Evolutionary conservation across 73 alveolate species (phyloP).

Genomic region (Tetrahymena thermophila): DNA sequence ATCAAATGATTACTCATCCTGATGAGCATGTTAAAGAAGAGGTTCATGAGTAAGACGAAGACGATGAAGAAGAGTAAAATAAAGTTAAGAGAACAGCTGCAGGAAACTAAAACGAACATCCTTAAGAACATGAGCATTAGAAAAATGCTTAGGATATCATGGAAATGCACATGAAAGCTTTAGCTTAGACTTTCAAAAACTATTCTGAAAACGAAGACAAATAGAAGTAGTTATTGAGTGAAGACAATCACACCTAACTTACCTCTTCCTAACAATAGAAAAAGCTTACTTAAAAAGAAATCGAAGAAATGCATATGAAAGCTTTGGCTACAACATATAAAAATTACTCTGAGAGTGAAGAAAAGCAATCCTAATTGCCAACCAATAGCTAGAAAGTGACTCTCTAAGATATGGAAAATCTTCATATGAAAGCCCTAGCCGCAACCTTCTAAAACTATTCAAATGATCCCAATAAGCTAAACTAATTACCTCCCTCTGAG

Average conservation of each 20-base stretch:
- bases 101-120: background rate
- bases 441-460: background rate
- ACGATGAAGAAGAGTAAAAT: background rate
- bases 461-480: background rate
- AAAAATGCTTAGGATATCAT: background rate
- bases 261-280: background rate
- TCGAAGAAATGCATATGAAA: background rate
- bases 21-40: background rate
- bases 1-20: background rate
- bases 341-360: background rate
- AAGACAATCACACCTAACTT: background rate
- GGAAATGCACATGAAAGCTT: background rate
- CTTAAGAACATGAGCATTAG: background rate
- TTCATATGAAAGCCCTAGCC: background rate
- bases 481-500: background rate
- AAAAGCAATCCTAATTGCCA: background rate
- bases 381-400: background rate
- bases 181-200: background rate
- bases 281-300: background rate
- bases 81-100: background rate
- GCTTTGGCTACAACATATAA: background rate
- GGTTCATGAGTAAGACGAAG: background rate
- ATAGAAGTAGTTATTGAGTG: background rate
- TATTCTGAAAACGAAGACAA: background rate
- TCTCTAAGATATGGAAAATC: background rate